phyloP scores from a whole-genome alignment of 306 rosid genomes.

The Quercus robur region DNA sequence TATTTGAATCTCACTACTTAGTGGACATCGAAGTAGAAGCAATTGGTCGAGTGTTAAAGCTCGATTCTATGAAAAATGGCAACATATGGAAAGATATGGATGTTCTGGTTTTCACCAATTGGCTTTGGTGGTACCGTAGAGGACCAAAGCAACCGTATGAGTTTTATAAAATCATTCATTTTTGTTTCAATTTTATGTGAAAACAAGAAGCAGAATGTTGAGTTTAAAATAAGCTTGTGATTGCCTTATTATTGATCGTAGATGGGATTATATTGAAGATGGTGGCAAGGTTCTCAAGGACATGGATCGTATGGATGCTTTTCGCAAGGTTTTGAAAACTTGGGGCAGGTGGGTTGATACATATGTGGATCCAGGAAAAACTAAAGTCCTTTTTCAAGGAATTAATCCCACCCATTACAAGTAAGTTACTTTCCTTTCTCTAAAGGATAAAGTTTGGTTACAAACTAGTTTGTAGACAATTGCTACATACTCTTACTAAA shows the following conservation, averaged over 20 bases:
- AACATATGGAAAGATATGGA: conserved; percentile 57
- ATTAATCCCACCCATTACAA: conserved; percentile 63
- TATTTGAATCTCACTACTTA: conserved; percentile 30
- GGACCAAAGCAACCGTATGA: conserved; percentile 61
- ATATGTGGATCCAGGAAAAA: conserved; percentile 37
- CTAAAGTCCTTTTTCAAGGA: conserved; percentile 64
- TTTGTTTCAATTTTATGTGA: not conserved
- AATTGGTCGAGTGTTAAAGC: conserved; percentile 57
- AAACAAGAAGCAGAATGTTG: not conserved
- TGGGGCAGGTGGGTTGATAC: conserved; percentile 71
- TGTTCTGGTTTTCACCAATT: conserved; percentile 62
- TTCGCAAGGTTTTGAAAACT: conserved; percentile 45
- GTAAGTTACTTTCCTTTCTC: conserved; percentile 27
- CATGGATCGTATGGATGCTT: conserved; percentile 71
- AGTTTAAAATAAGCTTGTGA: not conserved
- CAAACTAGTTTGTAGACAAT: too few relatives aligned
- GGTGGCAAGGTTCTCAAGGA: conserved; percentile 40
- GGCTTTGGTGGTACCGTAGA: conserved; percentile 84
- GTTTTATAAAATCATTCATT: not conserved
- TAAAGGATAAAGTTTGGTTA: too few relatives aligned
- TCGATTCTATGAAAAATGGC: conserved; percentile 58
- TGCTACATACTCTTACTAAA: too few relatives aligned
- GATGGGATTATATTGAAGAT: not conserved
- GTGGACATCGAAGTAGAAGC: conserved; percentile 61
- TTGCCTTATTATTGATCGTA: not conserved